These are phyloP conservation scores for Aethionema arabicum DNA, from an alignment of 345 rosid genomes.

Conservation along the genomic window DNA sequence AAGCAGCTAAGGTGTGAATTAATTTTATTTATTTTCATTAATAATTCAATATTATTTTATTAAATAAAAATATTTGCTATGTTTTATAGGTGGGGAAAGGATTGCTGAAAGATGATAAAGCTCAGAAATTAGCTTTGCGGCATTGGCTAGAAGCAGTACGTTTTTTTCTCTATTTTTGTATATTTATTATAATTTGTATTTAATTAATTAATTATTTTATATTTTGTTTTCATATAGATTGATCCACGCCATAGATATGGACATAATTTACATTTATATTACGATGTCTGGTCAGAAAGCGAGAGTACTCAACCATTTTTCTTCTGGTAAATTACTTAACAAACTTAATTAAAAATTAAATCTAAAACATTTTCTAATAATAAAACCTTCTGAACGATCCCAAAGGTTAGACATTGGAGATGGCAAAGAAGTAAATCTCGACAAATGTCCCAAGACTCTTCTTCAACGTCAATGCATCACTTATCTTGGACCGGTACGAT, in stretches of 20 bases:
- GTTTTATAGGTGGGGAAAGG: constrained; percentile 82
- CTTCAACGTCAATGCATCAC: constrained; percentile 66
- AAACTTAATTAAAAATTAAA: constrained; percentile 1
- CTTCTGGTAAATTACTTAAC: constrained; percentile 50
- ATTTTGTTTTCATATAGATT: constrained; percentile 42
- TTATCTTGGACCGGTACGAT: constrained; percentile 78
- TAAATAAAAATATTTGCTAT: background rate
- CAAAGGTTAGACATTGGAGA: constrained; percentile 82
- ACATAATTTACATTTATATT: constrained; percentile 67
- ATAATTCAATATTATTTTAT: background rate
- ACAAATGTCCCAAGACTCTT: constrained; percentile 47
- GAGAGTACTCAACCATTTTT: constrained; percentile 71
- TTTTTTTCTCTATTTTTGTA: background rate
- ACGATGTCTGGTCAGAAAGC: constrained; percentile 58
- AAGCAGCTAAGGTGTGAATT: constrained; percentile 76
- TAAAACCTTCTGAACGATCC: constrained; percentile 19
- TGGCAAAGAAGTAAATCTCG: constrained; percentile 62
- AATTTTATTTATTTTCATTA: constrained; percentile 10
- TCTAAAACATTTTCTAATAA: background rate
- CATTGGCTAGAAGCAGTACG: constrained; percentile 99
- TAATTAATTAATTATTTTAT: background rate
- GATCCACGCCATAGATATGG: constrained; percentile 89
- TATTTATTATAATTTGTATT: background rate
- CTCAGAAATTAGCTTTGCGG: constrained; percentile 78
- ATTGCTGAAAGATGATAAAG: constrained; percentile 78